phyloP scores from a whole-genome alignment of 2,329 filamentous ascomycete species.

The Basipetospora chlamydospora region DNA sequence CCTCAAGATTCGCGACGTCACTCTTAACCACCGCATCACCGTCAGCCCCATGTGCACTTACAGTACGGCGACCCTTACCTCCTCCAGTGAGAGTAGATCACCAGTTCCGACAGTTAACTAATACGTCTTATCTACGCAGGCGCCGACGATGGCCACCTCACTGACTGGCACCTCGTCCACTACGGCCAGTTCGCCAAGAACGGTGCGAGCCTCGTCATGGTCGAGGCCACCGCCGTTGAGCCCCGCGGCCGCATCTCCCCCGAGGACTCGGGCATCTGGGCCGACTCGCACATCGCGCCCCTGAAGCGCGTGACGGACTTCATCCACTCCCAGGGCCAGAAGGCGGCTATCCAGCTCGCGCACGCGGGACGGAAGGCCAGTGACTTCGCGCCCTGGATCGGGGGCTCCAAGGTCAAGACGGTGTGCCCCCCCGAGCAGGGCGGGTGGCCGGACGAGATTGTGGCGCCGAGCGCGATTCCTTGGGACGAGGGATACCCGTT shows the following conservation, averaged over 20 bases:
- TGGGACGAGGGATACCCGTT: slow-evolving; percentile 46
- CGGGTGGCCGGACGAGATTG: slow-evolving; percentile 44
- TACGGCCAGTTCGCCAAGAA: slow-evolving; percentile 64
- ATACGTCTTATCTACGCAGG: slow-evolving; percentile 19
- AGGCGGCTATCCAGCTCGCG: slow-evolving; percentile 65
- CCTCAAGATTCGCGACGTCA: slow-evolving; percentile 36
- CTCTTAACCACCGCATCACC: slow-evolving; percentile 40
- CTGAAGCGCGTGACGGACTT: slow-evolving; percentile 62
- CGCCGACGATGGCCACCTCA: slow-evolving; percentile 50
- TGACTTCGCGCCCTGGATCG: slow-evolving; percentile 50
- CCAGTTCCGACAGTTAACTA: background rate
- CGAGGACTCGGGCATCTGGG: slow-evolving; percentile 67
- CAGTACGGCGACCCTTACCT: slow-evolving; percentile 4
- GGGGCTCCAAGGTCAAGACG: slow-evolving; percentile 29
- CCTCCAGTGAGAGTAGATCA: background rate
- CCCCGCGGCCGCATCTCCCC: slow-evolving; percentile 73
- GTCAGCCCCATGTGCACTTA: slow-evolving; percentile 45
- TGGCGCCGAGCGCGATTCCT: slow-evolving; percentile 34
- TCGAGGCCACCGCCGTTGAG: slow-evolving; percentile 66
- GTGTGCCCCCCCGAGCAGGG: slow-evolving; percentile 32
- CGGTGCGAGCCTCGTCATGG: slow-evolving; percentile 57
- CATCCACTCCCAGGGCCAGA: slow-evolving; percentile 62
- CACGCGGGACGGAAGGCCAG: slow-evolving; percentile 64
- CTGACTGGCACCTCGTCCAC: slow-evolving; percentile 71
- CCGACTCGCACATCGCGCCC: slow-evolving; percentile 65